These are phyloP conservation scores for Leucocoprinus sp. DNA, from an alignment of 768 basidiomycete genomes.

Conservation along the genomic window DNA sequence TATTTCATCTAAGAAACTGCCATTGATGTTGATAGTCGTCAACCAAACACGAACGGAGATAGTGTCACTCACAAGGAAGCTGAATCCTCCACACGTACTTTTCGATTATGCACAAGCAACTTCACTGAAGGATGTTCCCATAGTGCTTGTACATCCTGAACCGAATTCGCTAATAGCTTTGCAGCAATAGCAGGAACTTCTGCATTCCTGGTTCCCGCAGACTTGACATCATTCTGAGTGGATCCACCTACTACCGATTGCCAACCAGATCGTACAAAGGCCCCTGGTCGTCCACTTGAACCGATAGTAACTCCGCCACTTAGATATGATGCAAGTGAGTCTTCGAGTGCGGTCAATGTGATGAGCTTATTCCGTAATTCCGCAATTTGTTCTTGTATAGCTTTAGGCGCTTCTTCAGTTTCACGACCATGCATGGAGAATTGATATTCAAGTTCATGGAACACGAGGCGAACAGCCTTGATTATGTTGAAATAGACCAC, in stretches of 20 bases:
- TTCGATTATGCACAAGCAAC: slow-evolving; percentile 45
- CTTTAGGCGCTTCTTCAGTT: slow-evolving; percentile 14
- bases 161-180: slow-evolving; percentile 39
- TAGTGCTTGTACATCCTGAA: slow-evolving; percentile 49
- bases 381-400: slow-evolving; percentile 34
- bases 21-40: not conserved
- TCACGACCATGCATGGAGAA: slow-evolving; percentile 21
- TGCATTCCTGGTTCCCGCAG: slow-evolving; percentile 19
- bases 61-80: slow-evolving; percentile 54
- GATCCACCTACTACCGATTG: slow-evolving; percentile 38
- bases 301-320: slow-evolving; percentile 54
- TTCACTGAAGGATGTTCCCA: slow-evolving; percentile 68
- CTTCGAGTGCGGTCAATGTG: slow-evolving; percentile 59
- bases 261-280: slow-evolving; percentile 69
- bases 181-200: slow-evolving; percentile 47
- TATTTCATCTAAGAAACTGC: slow-evolving; percentile 62
- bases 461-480: slow-evolving; percentile 67
- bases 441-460: slow-evolving; percentile 62
- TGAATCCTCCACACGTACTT: slow-evolving; percentile 66
- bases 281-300: slow-evolving; percentile 46
- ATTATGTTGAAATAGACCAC: slow-evolving; percentile 82
- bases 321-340: slow-evolving; percentile 58
- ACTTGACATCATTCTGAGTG: slow-evolving; percentile 13
- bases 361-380: slow-evolving; percentile 48
- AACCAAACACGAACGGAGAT: slow-evolving; percentile 1